Conservation (phyloP, 1,139 yeast species). For the Hemisphaericaspora lyxosophila region DNA sequence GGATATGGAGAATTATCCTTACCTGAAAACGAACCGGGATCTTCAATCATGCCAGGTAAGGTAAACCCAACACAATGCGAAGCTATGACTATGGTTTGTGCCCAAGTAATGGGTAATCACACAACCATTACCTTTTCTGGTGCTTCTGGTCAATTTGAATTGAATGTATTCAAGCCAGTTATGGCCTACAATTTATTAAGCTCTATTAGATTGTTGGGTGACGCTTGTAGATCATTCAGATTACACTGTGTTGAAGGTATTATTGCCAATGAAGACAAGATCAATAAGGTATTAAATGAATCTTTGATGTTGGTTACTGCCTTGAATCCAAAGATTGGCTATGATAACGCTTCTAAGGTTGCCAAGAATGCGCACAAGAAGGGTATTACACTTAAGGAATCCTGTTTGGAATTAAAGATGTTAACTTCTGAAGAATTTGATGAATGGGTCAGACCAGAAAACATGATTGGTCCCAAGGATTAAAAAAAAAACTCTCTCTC, state of each 20-base stretch:
- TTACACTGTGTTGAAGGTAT: slow-evolving; percentile 89
- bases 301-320: slow-evolving; percentile 95
- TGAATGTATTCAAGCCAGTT: slow-evolving; percentile 93
- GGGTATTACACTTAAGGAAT: slow-evolving; percentile 85
- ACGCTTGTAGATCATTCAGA: slow-evolving; percentile 81
- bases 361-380: slow-evolving; percentile 96
- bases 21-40: slow-evolving; percentile 97
- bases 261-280: slow-evolving; percentile 76
- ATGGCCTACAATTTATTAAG: slow-evolving; percentile 81
- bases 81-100: slow-evolving; percentile 92
- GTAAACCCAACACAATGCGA: slow-evolving; percentile 97
- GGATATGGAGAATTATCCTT: slow-evolving; percentile 89
- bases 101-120: slow-evolving; percentile 93
- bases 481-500: slow-evolving; percentile 1
- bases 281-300: slow-evolving; percentile 77
- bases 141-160: slow-evolving; percentile 93
- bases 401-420: slow-evolving; percentile 80
- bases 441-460: slow-evolving; percentile 91
- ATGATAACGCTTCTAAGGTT: slow-evolving; percentile 88
- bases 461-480: slow-evolving; percentile 83
- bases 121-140: slow-evolving; percentile 89
- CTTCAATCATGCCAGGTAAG: slow-evolving; percentile 97
- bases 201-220: slow-evolving; percentile 78
- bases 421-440: slow-evolving; percentile 78
- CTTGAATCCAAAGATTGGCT: slow-evolving; percentile 92